Percentiles rank a stretch among this genome's conserved stretches.
Evolutionary conservation across 345 rosid species (phyloP).

Genomic region (Laguncularia racemosa): DNA sequence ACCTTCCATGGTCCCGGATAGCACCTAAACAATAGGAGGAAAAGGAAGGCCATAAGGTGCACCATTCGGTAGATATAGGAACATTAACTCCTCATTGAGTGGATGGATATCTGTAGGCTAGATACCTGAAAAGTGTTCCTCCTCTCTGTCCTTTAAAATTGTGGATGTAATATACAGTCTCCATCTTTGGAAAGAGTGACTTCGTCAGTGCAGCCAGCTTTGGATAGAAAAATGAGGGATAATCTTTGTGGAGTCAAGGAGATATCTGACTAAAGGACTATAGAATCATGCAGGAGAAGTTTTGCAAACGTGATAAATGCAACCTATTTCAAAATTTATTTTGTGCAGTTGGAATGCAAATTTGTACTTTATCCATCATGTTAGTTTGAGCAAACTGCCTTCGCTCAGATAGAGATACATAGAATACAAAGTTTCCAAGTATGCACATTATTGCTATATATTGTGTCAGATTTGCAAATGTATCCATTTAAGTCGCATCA

Average conservation of each 20-base stretch:
- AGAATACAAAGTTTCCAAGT: too few species aligned
- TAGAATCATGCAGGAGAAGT: background rate
- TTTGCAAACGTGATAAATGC: too few species aligned
- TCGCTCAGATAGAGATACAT: too few species aligned
- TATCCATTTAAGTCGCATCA: too few species aligned
- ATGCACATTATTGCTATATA: too few species aligned
- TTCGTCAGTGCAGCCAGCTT: constrained; percentile 75
- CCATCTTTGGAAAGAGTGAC: constrained; percentile 72
- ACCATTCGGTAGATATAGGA: too few species aligned
- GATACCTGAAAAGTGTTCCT: constrained; percentile 85
- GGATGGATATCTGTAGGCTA: background rate
- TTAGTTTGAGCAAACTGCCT: too few species aligned
- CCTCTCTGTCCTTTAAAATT: constrained; percentile 83
- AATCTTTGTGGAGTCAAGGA: constrained; percentile 51
- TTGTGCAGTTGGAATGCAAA: too few species aligned
- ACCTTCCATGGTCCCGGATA: constrained; percentile 97
- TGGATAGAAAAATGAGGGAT: constrained; percentile 90
- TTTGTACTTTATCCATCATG: too few species aligned
- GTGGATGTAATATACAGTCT: constrained; percentile 90
- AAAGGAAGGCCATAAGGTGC: background rate
- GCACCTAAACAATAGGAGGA: constrained; percentile 31
- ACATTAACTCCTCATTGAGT: background rate
- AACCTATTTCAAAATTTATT: too few species aligned
- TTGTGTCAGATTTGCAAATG: too few species aligned
- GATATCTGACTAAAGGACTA: background rate